phyloP scores from a whole-genome alignment of 2,329 filamentous ascomycete species.

The Lasiodiplodia sp. region DNA sequence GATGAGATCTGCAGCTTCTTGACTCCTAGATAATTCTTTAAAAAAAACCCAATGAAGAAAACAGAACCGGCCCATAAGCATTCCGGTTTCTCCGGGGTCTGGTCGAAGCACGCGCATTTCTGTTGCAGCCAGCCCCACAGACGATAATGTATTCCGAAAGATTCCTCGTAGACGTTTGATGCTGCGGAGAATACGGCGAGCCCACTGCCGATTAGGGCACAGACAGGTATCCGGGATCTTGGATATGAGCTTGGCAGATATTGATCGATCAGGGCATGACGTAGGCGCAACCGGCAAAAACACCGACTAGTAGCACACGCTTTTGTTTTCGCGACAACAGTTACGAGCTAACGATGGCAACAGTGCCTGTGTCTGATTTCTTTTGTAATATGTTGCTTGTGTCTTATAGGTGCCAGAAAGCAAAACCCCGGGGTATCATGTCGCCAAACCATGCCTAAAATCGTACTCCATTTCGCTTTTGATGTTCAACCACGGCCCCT shows the following conservation, averaged over 20 bases:
- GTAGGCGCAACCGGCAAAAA: neutral
- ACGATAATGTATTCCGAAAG: constrained; percentile 4
- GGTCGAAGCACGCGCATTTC: neutral
- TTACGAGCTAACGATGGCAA: neutral
- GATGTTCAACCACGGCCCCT: constrained; percentile 14
- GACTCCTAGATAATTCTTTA: neutral
- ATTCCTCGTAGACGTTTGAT: constrained; percentile 8
- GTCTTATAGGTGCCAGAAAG: constrained; percentile 2
- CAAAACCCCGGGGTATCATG: constrained; percentile 19
- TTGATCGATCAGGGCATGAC: constrained; percentile 2
- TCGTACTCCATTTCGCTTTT: neutral
- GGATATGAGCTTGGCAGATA: constrained; percentile 2
- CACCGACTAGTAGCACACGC: neutral
- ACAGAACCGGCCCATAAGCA: neutral
- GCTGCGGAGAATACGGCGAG: neutral
- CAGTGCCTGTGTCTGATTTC: neutral
- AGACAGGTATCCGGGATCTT: neutral
- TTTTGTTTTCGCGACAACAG: neutral
- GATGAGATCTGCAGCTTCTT: neutral
- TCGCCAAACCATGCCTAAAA: constrained; percentile 11
- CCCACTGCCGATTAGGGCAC: neutral
- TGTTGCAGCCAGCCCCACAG: constrained; percentile 1
- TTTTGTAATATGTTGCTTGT: neutral
- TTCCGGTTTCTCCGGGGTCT: neutral
- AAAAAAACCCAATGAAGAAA: no score